Conservation (phyloP, 352 stramenopile species). For the Stramenopiles sp. region DNA sequence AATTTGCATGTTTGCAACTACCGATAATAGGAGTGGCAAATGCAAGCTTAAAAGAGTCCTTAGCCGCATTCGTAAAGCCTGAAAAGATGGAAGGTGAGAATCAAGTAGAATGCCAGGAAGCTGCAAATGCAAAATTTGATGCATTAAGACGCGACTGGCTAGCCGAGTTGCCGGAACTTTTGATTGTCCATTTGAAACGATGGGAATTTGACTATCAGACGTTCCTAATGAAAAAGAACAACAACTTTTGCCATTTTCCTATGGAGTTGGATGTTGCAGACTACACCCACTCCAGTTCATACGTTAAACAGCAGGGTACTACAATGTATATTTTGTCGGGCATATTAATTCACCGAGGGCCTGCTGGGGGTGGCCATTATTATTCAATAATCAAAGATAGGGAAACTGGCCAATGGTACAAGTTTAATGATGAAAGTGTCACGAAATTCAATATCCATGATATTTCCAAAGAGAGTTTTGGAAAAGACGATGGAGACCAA, state of each 20-base stretch:
- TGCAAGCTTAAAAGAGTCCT: background rate
- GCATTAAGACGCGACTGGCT: constrained; percentile 61
- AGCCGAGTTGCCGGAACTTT: constrained; percentile 52
- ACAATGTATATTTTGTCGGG: background rate
- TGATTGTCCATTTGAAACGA: constrained; percentile 67
- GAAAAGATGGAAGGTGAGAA: constrained; percentile 65
- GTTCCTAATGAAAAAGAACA: constrained; percentile 59
- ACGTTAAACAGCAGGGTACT: background rate
- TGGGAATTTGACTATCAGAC: constrained; percentile 70
- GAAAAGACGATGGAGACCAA: background rate
- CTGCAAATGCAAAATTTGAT: constrained; percentile 49
- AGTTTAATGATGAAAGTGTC: background rate
- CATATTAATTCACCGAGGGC: background rate
- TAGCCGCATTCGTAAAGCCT: constrained; percentile 41
- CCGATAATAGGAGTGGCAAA: background rate
- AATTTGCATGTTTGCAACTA: background rate
- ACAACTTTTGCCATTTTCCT: constrained; percentile 57
- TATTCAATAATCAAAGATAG: constrained; percentile 15
- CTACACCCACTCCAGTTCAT: background rate
- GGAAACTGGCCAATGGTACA: constrained; percentile 13
- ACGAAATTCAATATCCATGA: background rate
- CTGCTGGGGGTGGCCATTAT: background rate
- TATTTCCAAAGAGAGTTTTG: background rate
- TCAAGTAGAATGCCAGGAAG: constrained; percentile 55
- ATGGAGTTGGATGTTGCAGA: constrained; percentile 44